Evolutionary conservation across 2,329 filamentous ascomycete genomes (phyloP).

Genomic region (Diaporthe aspalathi): DNA sequence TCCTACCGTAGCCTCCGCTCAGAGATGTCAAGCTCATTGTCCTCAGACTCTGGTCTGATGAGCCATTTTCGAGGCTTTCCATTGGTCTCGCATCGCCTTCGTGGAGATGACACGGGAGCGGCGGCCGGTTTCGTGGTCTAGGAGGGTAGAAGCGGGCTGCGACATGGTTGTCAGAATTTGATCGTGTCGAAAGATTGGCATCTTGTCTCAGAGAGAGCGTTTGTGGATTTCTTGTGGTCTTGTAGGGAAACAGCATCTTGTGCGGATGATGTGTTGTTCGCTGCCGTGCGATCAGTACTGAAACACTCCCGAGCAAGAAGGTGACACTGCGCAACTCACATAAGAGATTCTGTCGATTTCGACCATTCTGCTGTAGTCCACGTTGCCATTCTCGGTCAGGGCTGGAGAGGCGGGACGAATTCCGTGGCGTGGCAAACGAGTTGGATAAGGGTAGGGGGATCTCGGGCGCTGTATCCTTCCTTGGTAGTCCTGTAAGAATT

Average conservation of each 20-base stretch:
- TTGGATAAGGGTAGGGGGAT: constrained; percentile 70
- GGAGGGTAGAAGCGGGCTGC: constrained; percentile 37
- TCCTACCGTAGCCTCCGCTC: constrained; percentile 58
- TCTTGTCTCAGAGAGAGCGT: constrained; percentile 55
- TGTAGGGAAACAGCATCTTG: constrained; percentile 51
- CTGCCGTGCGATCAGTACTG: constrained; percentile 47
- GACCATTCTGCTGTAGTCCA: constrained; percentile 64
- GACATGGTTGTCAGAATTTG: constrained; percentile 44
- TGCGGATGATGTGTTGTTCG: constrained; percentile 58
- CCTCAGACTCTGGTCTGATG: constrained; percentile 53
- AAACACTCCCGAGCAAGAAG: not conserved
- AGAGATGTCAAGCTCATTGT: constrained; percentile 63
- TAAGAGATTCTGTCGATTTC: constrained; percentile 61
- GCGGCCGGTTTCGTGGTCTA: constrained; percentile 42
- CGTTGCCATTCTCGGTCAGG: constrained; percentile 57
- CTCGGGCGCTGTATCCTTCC: constrained; percentile 54
- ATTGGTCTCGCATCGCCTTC: constrained; percentile 48
- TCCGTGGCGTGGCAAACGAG: constrained; percentile 66
- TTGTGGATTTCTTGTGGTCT: constrained; percentile 49
- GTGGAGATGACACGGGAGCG: constrained; percentile 51
- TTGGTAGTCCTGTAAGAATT: constrained; percentile 42
- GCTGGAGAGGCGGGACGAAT: constrained; percentile 62
- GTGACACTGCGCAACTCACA: constrained; percentile 49
- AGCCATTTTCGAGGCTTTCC: constrained; percentile 50
- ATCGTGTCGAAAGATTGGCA: constrained; percentile 54